Percentiles rank a stretch among this genome's conserved stretches.
Evolutionary conservation across 345 rosid genomes (phyloP).

Genomic region (Citrus mangshanensis): DNA sequence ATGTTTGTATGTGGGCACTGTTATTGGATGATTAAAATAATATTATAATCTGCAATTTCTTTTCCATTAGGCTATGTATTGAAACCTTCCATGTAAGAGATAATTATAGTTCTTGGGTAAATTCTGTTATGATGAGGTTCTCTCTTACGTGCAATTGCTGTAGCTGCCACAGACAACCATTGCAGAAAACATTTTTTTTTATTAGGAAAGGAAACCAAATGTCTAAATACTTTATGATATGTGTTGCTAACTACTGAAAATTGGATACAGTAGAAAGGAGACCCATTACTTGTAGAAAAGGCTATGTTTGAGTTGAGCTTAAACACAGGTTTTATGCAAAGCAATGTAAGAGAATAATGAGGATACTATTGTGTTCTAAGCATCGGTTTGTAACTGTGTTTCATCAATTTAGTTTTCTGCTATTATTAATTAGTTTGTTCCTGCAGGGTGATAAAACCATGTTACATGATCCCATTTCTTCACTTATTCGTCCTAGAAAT

Average conservation of each 20-base stretch:
- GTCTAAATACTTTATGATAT: background rate
- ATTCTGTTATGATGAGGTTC: background rate
- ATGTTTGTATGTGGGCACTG: background rate
- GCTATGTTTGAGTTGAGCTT: background rate
- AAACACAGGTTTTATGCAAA: background rate
- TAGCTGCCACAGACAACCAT: background rate
- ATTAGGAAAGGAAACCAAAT: background rate
- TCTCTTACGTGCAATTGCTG: background rate
- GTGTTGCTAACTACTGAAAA: no score
- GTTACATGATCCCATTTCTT: background rate
- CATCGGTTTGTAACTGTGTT: background rate
- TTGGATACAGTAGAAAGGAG: no score
- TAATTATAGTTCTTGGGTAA: background rate
- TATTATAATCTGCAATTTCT: background rate
- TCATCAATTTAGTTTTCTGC: background rate
- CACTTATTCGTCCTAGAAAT: conserved; percentile 5
- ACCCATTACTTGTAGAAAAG: no score
- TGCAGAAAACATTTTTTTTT: background rate
- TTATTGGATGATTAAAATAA: background rate
- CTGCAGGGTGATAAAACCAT: background rate
- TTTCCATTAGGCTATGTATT: background rate
- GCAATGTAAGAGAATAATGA: background rate
- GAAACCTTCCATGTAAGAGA: background rate
- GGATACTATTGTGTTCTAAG: background rate
- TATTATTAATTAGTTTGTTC: background rate